phyloP scores from a whole-genome alignment of 805 yeast genomes.

The Yarrowia sp. region DNA sequence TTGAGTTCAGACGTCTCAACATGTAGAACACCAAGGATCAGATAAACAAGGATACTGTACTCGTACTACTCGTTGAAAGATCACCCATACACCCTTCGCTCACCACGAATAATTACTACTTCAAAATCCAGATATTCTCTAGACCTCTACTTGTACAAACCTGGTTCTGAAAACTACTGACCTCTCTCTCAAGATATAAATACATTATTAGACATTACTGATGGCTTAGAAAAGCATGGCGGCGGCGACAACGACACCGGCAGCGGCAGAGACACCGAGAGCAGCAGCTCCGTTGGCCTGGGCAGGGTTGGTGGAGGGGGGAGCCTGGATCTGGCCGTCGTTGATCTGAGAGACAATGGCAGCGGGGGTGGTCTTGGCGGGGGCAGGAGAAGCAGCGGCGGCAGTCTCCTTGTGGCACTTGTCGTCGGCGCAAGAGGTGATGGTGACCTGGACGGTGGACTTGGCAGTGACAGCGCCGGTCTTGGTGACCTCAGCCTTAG shows the following conservation, averaged over 20 bases:
- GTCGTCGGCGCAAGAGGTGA: conserved; percentile 19
- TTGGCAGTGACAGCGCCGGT: neutral
- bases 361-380: conserved; percentile 5
- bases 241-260: conserved; percentile 20
- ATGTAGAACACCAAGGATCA: no score
- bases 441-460: conserved; percentile 8
- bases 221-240: conserved; percentile 20
- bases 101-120: no score
- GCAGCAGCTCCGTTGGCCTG: conserved; percentile 30
- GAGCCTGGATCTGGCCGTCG: conserved; percentile 32
- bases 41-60: no score
- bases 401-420: conserved; percentile 17
- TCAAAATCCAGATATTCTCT: no score
- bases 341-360: conserved; percentile 17
- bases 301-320: neutral
- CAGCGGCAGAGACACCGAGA: conserved; percentile 19
- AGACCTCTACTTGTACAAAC: no score
- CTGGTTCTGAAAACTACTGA: no score
- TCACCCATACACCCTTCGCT: no score
- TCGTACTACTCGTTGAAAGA: no score
- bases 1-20: no score
- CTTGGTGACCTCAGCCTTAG: neutral
- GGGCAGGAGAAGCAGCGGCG: neutral
- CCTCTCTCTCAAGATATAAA: neutral
- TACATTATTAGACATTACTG: neutral